Percentiles rank a stretch among this genome's conserved stretches.
Evolutionary conservation across 2,329 filamentous ascomycete genomes (phyloP).

Genomic region (Colletotrichum shisoi): DNA sequence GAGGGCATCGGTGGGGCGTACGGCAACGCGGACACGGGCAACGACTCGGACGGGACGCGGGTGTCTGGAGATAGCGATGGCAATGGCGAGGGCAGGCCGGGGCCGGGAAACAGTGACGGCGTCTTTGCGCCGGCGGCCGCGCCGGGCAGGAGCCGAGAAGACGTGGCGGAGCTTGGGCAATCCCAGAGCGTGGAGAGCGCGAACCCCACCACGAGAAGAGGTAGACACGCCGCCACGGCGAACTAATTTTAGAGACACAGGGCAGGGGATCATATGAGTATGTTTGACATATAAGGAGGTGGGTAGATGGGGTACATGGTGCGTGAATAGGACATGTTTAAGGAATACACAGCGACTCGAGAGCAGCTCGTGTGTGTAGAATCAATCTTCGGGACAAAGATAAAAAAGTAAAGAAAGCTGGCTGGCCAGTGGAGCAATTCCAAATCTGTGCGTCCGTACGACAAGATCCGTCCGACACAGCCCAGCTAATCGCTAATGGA

Average conservation of each 20-base stretch:
- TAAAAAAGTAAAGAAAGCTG: background rate
- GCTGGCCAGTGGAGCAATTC: background rate
- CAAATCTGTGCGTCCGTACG: too few relatives aligned
- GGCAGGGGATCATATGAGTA: too few relatives aligned
- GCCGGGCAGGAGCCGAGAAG: conserved; percentile 48
- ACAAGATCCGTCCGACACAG: background rate
- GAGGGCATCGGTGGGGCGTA: conserved; percentile 74
- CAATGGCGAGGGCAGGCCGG: conserved; percentile 29
- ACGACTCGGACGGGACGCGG: conserved; percentile 32
- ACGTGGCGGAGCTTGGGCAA: conserved; percentile 48
- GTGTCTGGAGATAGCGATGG: conserved; percentile 34
- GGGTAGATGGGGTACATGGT: background rate
- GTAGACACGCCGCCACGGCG: conserved; percentile 5
- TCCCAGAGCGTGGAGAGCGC: background rate
- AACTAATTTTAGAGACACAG: background rate
- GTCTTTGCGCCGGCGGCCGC: conserved; percentile 44
- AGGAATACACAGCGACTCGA: background rate
- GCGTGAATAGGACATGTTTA: background rate
- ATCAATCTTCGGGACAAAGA: too few relatives aligned
- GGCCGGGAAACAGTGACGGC: conserved; percentile 40
- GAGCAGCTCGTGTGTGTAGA: too few relatives aligned
- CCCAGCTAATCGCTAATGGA: background rate
- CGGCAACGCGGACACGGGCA: conserved; percentile 49
- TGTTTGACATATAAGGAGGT: background rate
- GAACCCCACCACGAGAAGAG: conserved; percentile 4